phyloP scores from a whole-genome alignment of 2,329 filamentous ascomycete species.

The Talaromyces sp. region DNA sequence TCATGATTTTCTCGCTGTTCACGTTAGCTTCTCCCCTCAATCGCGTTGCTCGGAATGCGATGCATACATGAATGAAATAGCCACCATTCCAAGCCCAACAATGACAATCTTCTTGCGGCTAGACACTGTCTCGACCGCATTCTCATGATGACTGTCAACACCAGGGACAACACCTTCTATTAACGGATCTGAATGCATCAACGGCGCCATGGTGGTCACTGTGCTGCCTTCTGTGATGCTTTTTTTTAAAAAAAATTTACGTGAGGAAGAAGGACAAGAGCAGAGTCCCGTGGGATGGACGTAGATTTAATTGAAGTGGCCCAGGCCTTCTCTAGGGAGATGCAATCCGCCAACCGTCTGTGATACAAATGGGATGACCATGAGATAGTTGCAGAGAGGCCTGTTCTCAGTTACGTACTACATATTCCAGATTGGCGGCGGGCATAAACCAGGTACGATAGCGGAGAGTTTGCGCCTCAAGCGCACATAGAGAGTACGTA shows the following conservation, averaged over 20 bases:
- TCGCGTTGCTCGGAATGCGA: not conserved
- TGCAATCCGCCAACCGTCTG: not conserved
- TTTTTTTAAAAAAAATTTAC: not conserved
- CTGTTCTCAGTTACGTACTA: not conserved
- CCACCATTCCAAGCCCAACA: constrained; percentile 84
- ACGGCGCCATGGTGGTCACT: not conserved
- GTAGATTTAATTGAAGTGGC: not conserved
- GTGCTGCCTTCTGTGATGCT: not conserved
- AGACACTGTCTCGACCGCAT: constrained; percentile 2
- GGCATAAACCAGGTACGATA: not conserved
- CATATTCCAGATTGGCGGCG: not conserved
- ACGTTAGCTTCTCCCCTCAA: not conserved
- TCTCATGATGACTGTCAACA: not conserved
- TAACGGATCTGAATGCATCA: not conserved
- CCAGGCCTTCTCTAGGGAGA: not conserved
- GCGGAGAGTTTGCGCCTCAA: not conserved
- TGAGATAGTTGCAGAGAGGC: not conserved
- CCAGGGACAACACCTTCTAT: not conserved
- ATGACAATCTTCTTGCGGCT: constrained; percentile 65
- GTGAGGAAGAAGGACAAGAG: not conserved
- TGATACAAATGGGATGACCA: not conserved
- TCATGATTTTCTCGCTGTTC: constrained; percentile 76
- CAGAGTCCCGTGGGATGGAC: not conserved
- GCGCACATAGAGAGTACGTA: not conserved
- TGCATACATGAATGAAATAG: constrained; percentile 77